These are phyloP conservation scores for Anaeromyces robustus DNA, from an alignment of 192 early-diverging fungal genomes.

Conservation along the genomic window DNA sequence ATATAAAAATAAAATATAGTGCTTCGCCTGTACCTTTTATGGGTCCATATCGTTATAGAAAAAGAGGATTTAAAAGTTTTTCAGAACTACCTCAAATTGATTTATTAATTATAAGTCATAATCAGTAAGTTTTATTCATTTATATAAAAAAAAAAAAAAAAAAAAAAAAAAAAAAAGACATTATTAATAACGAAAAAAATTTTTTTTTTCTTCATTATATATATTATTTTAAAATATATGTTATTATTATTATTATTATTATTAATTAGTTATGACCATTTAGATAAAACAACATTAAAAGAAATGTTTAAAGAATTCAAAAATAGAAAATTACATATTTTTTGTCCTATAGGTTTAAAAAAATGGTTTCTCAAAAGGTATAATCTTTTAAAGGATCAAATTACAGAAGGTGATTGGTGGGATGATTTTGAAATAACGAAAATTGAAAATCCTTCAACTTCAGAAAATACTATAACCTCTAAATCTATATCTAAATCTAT, in stretches of 20 bases:
- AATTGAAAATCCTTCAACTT: not conserved
- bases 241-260: no score
- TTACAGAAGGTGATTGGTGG: not conserved
- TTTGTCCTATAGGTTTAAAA: not conserved
- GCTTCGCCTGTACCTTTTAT: no score
- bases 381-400: not conserved
- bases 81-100: not conserved
- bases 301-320: not conserved
- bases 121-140: not conserved
- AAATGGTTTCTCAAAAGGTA: not conserved
- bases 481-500: no score
- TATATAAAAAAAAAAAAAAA: no score
- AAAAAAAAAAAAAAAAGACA: no score
- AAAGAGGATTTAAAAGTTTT: no score
- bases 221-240: no score
- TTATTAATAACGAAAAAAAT: no score
- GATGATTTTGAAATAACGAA: not conserved
- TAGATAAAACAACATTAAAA: not conserved
- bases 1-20: no score
- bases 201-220: no score
- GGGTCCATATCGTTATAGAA: no score
- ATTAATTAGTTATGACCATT: not conserved
- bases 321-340: not conserved
- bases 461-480: not conserved
- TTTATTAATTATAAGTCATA: not conserved